A percentile compares a stretch with the other conserved stretches of the same genome.
These are phyloP conservation scores for Immersiporthe knoxdaviesiana DNA, from an alignment of 2,329 filamentous ascomycete genomes.

Conservation along the genomic window DNA sequence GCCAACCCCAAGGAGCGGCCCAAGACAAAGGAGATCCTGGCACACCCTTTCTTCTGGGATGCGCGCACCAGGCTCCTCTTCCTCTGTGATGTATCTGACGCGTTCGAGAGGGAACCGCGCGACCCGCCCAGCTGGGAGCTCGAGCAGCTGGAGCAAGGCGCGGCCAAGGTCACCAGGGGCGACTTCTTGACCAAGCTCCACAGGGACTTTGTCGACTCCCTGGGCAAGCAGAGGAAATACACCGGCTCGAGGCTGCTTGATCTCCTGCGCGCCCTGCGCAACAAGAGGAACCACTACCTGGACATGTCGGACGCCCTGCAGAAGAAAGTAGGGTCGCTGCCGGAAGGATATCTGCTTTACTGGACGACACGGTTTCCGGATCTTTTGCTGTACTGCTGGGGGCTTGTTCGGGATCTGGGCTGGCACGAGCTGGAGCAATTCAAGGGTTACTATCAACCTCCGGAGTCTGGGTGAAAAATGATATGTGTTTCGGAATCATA, in stretches of 20 bases:
- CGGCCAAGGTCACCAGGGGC: constrained; percentile 58
- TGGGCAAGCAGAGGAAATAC: constrained; percentile 95
- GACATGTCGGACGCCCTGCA: constrained; percentile 86
- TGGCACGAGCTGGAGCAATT: constrained; percentile 70
- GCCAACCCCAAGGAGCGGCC: constrained; percentile 63
- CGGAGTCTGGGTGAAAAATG: constrained; percentile 33
- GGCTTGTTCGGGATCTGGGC: constrained; percentile 68
- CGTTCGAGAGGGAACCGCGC: constrained; percentile 89
- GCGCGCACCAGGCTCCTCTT: constrained; percentile 87
- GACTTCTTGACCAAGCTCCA: constrained; percentile 82
- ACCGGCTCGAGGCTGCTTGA: constrained; percentile 83
- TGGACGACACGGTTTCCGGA: constrained; percentile 82
- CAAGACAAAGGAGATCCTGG: constrained; percentile 76
- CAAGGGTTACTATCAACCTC: constrained; percentile 68
- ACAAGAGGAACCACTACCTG: constrained; percentile 98
- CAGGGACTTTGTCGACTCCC: constrained; percentile 80
- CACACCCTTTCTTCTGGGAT: constrained; percentile 97
- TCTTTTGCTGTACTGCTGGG: constrained; percentile 78
- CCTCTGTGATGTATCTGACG: constrained; percentile 94
- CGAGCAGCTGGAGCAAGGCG: constrained; percentile 58
- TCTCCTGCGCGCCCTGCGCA: constrained; percentile 82
- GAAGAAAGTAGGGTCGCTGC: constrained; percentile 69
- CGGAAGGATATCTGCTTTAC: constrained; percentile 81
- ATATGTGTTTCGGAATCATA: background rate
- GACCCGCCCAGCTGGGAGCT: constrained; percentile 77